Conservation (phyloP, 495 filamentous ascomycete genomes). For the Neurospora sp. region DNA sequence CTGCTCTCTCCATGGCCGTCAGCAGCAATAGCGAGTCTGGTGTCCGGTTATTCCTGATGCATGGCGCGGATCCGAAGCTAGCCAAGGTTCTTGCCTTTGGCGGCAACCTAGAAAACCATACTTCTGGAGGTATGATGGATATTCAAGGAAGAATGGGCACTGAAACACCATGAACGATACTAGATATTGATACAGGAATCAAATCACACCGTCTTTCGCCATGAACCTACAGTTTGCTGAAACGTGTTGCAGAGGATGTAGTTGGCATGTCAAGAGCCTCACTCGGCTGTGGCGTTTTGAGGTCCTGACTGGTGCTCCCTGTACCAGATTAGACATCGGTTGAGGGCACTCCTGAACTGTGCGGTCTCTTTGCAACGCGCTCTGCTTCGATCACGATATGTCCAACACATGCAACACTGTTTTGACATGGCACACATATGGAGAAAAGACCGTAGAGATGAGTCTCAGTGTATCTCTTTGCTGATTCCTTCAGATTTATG, state of each 20-base stretch:
- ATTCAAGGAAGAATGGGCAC: not conserved
- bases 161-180: not conserved
- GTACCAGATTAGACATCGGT: not conserved
- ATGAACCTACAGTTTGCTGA: not conserved
- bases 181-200: not conserved
- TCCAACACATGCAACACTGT: not conserved
- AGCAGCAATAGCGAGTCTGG: conserved; percentile 2
- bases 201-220: not conserved
- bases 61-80: not conserved
- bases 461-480: not conserved
- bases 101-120: not conserved
- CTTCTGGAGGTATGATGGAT: not conserved
- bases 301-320: not conserved
- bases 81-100: not conserved
- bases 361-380: not conserved
- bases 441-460: not conserved
- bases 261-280: not conserved
- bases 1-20: conserved; percentile 2
- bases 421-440: not conserved
- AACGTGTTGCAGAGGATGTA: not conserved
- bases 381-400: not conserved
- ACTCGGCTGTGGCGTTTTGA: not conserved
- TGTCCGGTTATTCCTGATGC: not conserved
- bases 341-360: not conserved
- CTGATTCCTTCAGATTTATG: not conserved